These are phyloP conservation scores for Aspergillus quadrilineatus DNA, from an alignment of 2,329 filamentous ascomycete genomes.

Conservation along the genomic window DNA sequence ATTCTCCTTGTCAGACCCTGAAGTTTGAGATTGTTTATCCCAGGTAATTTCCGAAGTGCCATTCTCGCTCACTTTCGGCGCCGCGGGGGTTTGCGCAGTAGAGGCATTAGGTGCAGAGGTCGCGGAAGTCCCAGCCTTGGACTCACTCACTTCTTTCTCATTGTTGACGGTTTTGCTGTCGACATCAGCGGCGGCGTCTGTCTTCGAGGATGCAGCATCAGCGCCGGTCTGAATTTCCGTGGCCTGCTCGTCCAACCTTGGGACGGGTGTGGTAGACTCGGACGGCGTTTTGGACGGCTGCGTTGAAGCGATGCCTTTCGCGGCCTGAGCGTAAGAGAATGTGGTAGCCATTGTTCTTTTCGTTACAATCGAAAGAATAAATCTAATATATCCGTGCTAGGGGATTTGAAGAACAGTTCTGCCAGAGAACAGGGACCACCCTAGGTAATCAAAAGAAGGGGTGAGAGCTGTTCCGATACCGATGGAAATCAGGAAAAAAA, in stretches of 20 bases:
- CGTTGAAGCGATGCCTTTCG: conserved; percentile 68
- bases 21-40: conserved; percentile 64
- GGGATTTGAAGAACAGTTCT: conserved; percentile 22
- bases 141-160: conserved; percentile 36
- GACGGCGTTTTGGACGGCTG: conserved; percentile 43
- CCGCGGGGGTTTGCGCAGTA: conserved; percentile 53
- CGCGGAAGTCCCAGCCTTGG: conserved; percentile 36
- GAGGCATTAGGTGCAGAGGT: conserved; percentile 57
- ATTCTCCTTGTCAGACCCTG: conserved; percentile 58
- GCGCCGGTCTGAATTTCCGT: conserved; percentile 27
- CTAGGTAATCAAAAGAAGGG: conserved; percentile 24
- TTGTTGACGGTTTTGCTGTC: conserved; percentile 38
- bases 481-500: conserved; percentile 26
- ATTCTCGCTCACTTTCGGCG: conserved; percentile 62
- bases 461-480: conserved; percentile 27
- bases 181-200: conserved; percentile 42
- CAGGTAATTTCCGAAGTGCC: conserved; percentile 65
- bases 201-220: conserved; percentile 43
- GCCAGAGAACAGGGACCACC: conserved; percentile 27
- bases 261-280: conserved; percentile 30
- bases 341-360: conserved; percentile 48
- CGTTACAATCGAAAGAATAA: conserved; percentile 11
- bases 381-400: conserved; percentile 23
- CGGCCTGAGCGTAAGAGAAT: conserved; percentile 95
- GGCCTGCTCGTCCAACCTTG: conserved; percentile 33